Evolutionary conservation across 108 stramenopile genomes (phyloP), one percentile per base, ranked within the genome.

Genomic region (Cylindrotheca closterium): DNA sequence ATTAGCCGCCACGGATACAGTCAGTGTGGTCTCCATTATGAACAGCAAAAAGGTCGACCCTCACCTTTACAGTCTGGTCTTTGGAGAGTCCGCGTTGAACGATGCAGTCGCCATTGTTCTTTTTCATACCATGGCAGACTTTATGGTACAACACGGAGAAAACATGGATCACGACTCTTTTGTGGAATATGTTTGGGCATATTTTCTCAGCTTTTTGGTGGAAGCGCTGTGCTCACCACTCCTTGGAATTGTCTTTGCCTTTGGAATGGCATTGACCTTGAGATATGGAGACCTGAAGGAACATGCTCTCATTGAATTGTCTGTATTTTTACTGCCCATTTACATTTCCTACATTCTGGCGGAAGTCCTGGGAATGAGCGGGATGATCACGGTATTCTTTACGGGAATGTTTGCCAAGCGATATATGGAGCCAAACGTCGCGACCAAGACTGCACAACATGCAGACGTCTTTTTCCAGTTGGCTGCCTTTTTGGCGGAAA

Each of bases 361-460:
- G 18, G 83, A 91, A 51, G 59, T 66, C 0, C 23, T 88, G 42
- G 58, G 75, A 28, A 33, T 95, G 56, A 82, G 80, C 28, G 94
- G 94, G 10, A 92, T 95, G 48, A 91, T 95, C 24, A 73, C 87
- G n/a, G 90, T 92, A 18, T 79, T 95, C 56, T 88, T 92, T 74
- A 79, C 83, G 1, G 94, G 85, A n/a, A 81, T 95, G 23, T 61
- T 71, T 24, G 79, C 71, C 18, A 64, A 83, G 19, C 66, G 79
- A 7, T 92, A 86, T 58, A 76, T 75, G 26, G 60, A 49, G 28
- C 86, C 77, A 15, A 88, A 88, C 68, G 47, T 93, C 18, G 64
- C 74, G 28, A 55, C 45, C 10, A 33, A 47, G 17, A 81, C 83
- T 23, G 52, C 51, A 8, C 22, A 55, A n/a, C 56, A 71, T 31